These are phyloP conservation scores for Anthracocystis setariae DNA, from an alignment of 1,284 basidiomycete genomes.

Conservation along the genomic window DNA sequence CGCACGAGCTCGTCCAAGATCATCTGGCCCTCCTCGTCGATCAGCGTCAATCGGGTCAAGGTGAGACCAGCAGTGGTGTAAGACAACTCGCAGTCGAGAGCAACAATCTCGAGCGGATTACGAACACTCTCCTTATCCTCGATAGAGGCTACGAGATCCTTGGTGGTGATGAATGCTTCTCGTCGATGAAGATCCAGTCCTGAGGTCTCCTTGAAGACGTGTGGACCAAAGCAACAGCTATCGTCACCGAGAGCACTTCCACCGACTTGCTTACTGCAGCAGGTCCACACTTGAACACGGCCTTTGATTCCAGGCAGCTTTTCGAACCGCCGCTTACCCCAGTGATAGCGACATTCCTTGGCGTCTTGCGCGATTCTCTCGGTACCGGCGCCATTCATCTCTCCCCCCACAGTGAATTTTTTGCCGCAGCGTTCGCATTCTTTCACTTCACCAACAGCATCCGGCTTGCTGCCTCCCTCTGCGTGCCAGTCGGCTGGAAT, in stretches of 20 bases:
- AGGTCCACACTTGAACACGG: constrained; percentile 56
- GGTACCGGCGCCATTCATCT: constrained; percentile 33
- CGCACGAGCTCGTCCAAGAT: constrained; percentile 58
- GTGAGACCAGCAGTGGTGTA: constrained; percentile 64
- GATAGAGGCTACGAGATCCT: constrained; percentile 27
- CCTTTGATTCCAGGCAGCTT: constrained; percentile 26
- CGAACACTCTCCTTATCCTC: not conserved
- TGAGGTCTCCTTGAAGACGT: constrained; percentile 63
- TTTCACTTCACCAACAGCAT: constrained; percentile 50
- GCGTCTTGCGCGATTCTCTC: constrained; percentile 29
- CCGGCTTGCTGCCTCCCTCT: constrained; percentile 39
- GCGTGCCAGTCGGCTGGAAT: constrained; percentile 49
- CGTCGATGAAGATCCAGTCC: constrained; percentile 52
- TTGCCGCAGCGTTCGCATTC: constrained; percentile 58
- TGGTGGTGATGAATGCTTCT: constrained; percentile 53
- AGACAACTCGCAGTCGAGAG: constrained; percentile 63
- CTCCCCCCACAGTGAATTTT: constrained; percentile 51
- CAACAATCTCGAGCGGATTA: constrained; percentile 52
- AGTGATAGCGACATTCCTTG: constrained; percentile 60
- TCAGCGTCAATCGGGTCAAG: constrained; percentile 60
- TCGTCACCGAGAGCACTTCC: constrained; percentile 46
- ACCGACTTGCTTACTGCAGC: constrained; percentile 57
- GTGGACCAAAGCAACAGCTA: constrained; percentile 58
- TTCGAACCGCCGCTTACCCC: constrained; percentile 54
- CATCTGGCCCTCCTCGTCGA: constrained; percentile 58